Conservation (phyloP, 345 rosid species). For the Syzygium jambos region DNA sequence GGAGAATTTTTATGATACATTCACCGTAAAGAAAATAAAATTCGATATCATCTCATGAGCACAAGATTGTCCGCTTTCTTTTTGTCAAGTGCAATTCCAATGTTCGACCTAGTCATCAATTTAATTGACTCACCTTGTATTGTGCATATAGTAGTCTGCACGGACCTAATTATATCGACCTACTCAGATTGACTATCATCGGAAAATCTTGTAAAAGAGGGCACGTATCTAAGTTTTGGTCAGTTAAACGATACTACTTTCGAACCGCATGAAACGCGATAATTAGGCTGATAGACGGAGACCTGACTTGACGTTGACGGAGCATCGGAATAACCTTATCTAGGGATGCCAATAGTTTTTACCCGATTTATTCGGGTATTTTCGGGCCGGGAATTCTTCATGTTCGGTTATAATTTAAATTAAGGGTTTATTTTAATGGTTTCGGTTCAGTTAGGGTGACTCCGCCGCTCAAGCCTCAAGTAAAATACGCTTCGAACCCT, state of each 20-base stretch:
- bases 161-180: not conserved
- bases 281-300: not conserved
- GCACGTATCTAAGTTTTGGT: not conserved
- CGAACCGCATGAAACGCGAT: not conserved
- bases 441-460: no score
- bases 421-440: no score
- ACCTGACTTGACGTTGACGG: no score
- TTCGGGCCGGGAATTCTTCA: no score
- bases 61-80: not conserved
- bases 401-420: no score
- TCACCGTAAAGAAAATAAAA: not conserved
- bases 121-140: not conserved
- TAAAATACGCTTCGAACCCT: no score
- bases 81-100: not conserved
- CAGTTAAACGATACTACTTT: not conserved
- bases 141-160: not conserved
- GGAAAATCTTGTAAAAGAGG: not conserved
- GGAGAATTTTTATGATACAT: not conserved
- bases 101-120: not conserved
- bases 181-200: not conserved
- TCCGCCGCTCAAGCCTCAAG: no score
- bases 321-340: not conserved
- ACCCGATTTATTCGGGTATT: no score
- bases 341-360: no score
- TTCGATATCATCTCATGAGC: not conserved